These are phyloP conservation scores for Syzygium grande DNA, from an alignment of 345 rosid genomes.

Conservation along the genomic window DNA sequence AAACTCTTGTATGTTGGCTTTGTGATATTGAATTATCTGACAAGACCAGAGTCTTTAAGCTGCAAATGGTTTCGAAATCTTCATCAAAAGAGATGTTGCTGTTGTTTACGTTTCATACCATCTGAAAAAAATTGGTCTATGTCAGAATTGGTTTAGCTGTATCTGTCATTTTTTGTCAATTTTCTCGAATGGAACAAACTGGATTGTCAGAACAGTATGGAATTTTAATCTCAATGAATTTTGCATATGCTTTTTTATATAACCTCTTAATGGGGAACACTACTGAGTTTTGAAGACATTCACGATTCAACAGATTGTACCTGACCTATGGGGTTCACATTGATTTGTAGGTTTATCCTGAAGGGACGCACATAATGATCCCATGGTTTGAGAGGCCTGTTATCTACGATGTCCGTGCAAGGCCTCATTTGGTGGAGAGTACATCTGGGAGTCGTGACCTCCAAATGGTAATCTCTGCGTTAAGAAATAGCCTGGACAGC, in stretches of 20 bases:
- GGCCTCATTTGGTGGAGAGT: conserved; percentile 86
- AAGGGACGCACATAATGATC: conserved; percentile 85
- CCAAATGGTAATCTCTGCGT: conserved; percentile 52
- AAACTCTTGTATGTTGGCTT: neutral
- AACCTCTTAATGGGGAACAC: neutral
- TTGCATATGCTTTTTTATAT: neutral
- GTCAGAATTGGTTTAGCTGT: neutral
- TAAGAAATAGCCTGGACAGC: neutral
- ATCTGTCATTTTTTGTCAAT: neutral
- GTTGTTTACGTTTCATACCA: neutral
- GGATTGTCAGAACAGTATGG: neutral
- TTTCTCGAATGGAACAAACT: neutral
- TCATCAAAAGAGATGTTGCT: neutral
- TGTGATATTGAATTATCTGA: neutral
- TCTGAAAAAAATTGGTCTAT: neutral
- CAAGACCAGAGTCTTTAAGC: neutral
- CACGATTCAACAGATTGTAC: neutral
- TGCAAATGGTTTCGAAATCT: neutral
- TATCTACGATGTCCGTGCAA: conserved; percentile 89
- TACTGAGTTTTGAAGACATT: neutral
- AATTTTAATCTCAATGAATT: neutral
- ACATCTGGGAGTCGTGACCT: conserved; percentile 96
- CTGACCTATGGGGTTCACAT: neutral
- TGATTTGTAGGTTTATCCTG: conserved; percentile 68
- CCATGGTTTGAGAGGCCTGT: conserved; percentile 93